Conservation (phyloP, 2,329 filamentous ascomycete species). For the Hymenoscyphus infarciens region DNA sequence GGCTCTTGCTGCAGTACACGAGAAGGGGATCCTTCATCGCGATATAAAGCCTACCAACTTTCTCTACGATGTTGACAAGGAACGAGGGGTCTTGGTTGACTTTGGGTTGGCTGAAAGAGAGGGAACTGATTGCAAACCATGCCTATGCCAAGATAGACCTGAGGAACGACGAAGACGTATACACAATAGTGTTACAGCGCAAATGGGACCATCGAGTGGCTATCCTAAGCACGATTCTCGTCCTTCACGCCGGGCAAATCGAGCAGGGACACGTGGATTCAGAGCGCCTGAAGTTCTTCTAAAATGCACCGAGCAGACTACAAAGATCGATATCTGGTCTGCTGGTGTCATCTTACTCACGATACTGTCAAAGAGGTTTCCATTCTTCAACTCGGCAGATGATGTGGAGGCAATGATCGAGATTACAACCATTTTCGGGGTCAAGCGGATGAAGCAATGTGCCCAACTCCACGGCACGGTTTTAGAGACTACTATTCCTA, state of each 20-base stretch:
- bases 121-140: slow-evolving; percentile 73
- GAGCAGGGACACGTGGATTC: slow-evolving; percentile 92
- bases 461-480: slow-evolving; percentile 84
- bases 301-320: slow-evolving; percentile 94
- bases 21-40: slow-evolving; percentile 80
- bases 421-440: slow-evolving; percentile 91
- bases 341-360: slow-evolving; percentile 97
- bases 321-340: slow-evolving; percentile 95
- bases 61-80: slow-evolving; percentile 77
- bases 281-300: slow-evolving; percentile 94
- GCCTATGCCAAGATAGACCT: slow-evolving; percentile 69
- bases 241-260: slow-evolving; percentile 84
- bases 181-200: slow-evolving; percentile 56
- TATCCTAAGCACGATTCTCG: slow-evolving; percentile 90
- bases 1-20: slow-evolving; percentile 79
- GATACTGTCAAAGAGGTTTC: slow-evolving; percentile 85
- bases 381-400: slow-evolving; percentile 98
- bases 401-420: slow-evolving; percentile 98
- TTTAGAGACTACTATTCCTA: slow-evolving; percentile 90
- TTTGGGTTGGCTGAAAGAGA: slow-evolving; percentile 93
- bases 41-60: slow-evolving; percentile 99
- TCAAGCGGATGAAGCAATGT: slow-evolving; percentile 75
- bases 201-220: slow-evolving; percentile 53
- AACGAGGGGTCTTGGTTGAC: slow-evolving; percentile 90
- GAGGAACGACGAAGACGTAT: slow-evolving; percentile 59